Conservation (phyloP, 2,329 filamentous ascomycete species). For the Pseudogymnoascus verrucosus region DNA sequence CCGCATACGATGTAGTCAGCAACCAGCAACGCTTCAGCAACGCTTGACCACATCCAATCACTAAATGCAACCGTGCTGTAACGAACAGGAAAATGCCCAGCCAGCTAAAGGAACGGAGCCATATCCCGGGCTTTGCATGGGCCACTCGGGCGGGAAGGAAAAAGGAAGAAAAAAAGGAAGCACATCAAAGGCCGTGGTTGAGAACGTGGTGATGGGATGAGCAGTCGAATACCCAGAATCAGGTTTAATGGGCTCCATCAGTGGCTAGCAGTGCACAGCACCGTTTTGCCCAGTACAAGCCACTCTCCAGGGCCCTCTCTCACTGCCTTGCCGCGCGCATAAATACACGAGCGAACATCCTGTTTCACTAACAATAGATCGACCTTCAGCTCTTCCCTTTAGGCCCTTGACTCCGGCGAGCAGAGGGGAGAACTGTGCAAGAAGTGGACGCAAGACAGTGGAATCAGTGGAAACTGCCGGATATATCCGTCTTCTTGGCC, state of each 20-base stretch:
- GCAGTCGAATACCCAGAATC: neutral
- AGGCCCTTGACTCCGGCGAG: neutral
- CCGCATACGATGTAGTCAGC: neutral
- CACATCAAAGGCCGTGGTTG: neutral
- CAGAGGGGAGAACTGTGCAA: neutral
- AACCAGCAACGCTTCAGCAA: neutral
- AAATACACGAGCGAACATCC: conserved; percentile 5
- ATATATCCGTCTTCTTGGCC: neutral
- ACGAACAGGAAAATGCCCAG: neutral
- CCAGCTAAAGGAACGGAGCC: neutral
- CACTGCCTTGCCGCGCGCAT: conserved; percentile 1
- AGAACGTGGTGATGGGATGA: neutral
- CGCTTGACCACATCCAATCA: neutral
- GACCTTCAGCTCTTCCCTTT: neutral
- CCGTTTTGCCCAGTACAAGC: conserved; percentile 4
- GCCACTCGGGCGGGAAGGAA: neutral
- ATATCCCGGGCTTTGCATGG: neutral
- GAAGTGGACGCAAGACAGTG: neutral
- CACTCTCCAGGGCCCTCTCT: neutral
- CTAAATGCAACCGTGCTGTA: neutral
- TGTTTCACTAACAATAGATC: conserved; percentile 5
- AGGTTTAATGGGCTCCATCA: neutral
- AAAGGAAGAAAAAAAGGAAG: conserved; percentile 1
- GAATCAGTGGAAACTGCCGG: neutral
- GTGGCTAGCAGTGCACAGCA: neutral